These are phyloP conservation scores for Friedmanniomyces endolithicus DNA, from an alignment of 495 filamentous ascomycete genomes.

Conservation along the genomic window DNA sequence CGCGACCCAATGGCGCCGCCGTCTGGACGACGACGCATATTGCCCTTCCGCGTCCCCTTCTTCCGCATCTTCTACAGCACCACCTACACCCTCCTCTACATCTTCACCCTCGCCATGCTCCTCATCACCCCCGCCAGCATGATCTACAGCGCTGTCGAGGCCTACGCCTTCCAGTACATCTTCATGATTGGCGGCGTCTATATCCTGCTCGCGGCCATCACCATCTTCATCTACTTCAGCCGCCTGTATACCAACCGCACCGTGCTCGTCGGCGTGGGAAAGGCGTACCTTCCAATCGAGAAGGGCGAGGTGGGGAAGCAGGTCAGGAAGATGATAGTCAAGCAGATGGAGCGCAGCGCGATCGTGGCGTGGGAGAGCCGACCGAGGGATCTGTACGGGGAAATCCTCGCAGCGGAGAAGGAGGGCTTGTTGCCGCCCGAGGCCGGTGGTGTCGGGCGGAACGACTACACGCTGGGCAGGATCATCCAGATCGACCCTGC, in stretches of 20 bases:
- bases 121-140: slow-evolving; percentile 73
- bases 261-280: slow-evolving; percentile 70
- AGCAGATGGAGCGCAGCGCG: slow-evolving; percentile 59
- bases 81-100: slow-evolving; percentile 63
- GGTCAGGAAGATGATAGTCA: slow-evolving; percentile 61
- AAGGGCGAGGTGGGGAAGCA: slow-evolving; percentile 61
- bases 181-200: slow-evolving; percentile 74
- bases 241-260: slow-evolving; percentile 81
- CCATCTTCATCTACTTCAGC: slow-evolving; percentile 65
- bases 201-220: slow-evolving; percentile 57
- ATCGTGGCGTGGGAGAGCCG: slow-evolving; percentile 66
- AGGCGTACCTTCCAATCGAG: slow-evolving; percentile 68
- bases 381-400: slow-evolving; percentile 44
- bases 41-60: slow-evolving; percentile 41
- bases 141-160: slow-evolving; percentile 49
- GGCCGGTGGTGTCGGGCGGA: not conserved
- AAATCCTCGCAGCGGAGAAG: slow-evolving; percentile 15
- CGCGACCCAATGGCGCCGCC: not conserved
- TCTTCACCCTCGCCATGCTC: slow-evolving; percentile 59
- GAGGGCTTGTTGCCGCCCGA: slow-evolving; percentile 3
- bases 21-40: slow-evolving; percentile 5
- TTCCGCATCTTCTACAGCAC: slow-evolving; percentile 73
- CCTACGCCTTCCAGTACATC: slow-evolving; percentile 47
- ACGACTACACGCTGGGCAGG: slow-evolving; percentile 14
- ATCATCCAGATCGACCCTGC: slow-evolving; percentile 30